Conservation (phyloP, 176 grass and related monocot species). For the Carex scoparia region DNA sequence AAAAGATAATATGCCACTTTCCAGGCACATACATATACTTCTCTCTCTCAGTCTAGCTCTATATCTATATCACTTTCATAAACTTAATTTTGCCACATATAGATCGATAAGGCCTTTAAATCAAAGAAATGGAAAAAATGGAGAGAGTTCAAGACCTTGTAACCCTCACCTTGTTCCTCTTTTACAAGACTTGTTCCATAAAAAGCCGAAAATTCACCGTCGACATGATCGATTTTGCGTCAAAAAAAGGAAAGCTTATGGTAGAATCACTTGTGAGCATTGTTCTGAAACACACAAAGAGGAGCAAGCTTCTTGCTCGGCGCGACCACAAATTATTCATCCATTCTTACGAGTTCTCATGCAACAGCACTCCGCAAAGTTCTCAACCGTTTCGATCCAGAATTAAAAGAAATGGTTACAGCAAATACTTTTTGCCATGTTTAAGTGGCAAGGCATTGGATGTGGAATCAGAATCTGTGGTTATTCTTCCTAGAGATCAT, state of each 20-base stretch:
- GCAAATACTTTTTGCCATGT: conserved; percentile 1
- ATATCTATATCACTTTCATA: background rate
- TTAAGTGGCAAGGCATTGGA: conserved; percentile 8
- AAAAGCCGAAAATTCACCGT: conserved; percentile 2
- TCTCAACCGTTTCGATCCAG: background rate
- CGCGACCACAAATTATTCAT: background rate
- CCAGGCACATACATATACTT: background rate
- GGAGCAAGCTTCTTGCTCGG: background rate
- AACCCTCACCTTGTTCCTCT: background rate
- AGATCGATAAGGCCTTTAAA: background rate
- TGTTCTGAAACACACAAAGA: conserved; percentile 2
- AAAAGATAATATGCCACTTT: conserved; percentile 4
- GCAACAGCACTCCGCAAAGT: conserved; percentile 12
- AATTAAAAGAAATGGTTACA: conserved; percentile 9
- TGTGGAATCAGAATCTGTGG: background rate
- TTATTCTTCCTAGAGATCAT: conserved; percentile 2
- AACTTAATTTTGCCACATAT: background rate
- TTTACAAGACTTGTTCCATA: background rate
- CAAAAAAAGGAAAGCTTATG: conserved; percentile 3
- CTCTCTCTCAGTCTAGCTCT: background rate
- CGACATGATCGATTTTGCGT: background rate
- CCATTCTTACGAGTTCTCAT: conserved; percentile 20
- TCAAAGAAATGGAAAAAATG: background rate
- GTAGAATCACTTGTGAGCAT: background rate
- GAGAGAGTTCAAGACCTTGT: conserved; percentile 14